A percentile compares a stretch with the other conserved stretches of the same genome.
Conservation (phyloP, 805 yeast genomes). For the Lachancea lanzarotensis region DNA sequence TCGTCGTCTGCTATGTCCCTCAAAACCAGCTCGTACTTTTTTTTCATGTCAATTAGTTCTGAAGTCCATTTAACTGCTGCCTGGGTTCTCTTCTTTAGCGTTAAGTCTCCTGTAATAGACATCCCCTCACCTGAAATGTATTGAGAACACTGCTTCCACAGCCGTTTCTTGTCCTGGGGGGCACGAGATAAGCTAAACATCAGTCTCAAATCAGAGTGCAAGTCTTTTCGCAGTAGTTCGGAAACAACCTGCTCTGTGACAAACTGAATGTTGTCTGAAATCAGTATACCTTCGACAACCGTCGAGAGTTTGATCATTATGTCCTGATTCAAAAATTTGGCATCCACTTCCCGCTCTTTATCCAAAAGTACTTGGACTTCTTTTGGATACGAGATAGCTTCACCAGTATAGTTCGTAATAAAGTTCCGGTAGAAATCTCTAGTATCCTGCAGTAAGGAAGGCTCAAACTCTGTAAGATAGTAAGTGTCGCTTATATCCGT, state of each 20-base stretch:
- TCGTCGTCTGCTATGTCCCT: slow-evolving; percentile 45
- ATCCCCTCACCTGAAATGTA: slow-evolving; percentile 16
- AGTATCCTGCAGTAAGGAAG: slow-evolving; percentile 49
- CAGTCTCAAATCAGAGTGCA: neutral
- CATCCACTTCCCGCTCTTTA: slow-evolving; percentile 48
- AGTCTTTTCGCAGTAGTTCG: slow-evolving; percentile 1
- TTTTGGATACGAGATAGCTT: slow-evolving; percentile 52
- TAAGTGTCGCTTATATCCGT: slow-evolving; percentile 48
- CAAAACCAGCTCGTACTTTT: slow-evolving; percentile 44
- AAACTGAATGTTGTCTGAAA: slow-evolving; percentile 14
- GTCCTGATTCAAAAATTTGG: slow-evolving; percentile 19
- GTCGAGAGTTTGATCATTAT: slow-evolving; percentile 17
- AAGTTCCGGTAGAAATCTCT: slow-evolving; percentile 47
- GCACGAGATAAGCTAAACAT: slow-evolving; percentile 5
- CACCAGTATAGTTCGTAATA: slow-evolving; percentile 37
- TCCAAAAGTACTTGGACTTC: slow-evolving; percentile 46
- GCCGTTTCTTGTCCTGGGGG: slow-evolving; percentile 4
- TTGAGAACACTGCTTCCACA: slow-evolving; percentile 7
- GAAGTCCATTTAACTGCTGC: slow-evolving; percentile 65
- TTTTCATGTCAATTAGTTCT: slow-evolving; percentile 45
- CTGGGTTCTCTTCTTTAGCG: slow-evolving; percentile 35
- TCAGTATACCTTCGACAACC: slow-evolving; percentile 18
- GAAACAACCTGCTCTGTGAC: slow-evolving; percentile 3
- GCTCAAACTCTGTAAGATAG: slow-evolving; percentile 62
- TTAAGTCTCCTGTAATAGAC: slow-evolving; percentile 11